A percentile compares a stretch with the other conserved stretches of the same genome.
phyloP scores from a whole-genome alignment of 257 asterid species.

The Solanum chaucha region DNA sequence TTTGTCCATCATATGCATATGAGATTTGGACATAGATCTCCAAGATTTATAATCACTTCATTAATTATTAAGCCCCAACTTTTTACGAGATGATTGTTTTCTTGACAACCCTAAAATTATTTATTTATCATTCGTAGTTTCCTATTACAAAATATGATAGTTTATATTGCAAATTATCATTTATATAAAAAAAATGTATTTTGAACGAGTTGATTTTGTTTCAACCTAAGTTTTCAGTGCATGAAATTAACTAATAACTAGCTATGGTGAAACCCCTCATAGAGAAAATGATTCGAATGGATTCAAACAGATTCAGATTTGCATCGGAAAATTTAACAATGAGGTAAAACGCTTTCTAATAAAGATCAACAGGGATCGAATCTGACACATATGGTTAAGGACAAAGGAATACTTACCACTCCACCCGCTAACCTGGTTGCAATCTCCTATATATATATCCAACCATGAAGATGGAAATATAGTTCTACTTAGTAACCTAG shows the following conservation, averaged over 20 bases:
- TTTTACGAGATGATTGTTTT: too few relatives aligned
- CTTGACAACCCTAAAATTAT: too few relatives aligned
- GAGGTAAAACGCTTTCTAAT: neutral
- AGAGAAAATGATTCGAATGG: neutral
- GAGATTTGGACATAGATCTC: neutral
- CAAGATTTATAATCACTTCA: neutral
- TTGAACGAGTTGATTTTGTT: neutral
- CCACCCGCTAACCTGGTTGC: neutral
- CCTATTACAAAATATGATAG: neutral
- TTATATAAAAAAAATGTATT: too few relatives aligned
- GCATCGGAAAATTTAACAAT: fast-evolving
- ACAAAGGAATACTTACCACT: neutral
- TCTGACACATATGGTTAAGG: neutral
- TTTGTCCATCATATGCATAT: neutral
- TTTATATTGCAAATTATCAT: too few relatives aligned
- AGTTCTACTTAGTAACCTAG: neutral
- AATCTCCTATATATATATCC: neutral
- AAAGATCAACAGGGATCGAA: neutral
- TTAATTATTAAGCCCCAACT: neutral
- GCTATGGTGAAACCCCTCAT: neutral
- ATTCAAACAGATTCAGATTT: neutral
- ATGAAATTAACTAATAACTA: neutral
- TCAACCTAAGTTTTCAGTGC: neutral
- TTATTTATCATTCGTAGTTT: too few relatives aligned
- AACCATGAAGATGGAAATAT: neutral